Base-by-base conservation (phyloP, 306 rosid genomes). In the Prunus davidiana region DNA sequence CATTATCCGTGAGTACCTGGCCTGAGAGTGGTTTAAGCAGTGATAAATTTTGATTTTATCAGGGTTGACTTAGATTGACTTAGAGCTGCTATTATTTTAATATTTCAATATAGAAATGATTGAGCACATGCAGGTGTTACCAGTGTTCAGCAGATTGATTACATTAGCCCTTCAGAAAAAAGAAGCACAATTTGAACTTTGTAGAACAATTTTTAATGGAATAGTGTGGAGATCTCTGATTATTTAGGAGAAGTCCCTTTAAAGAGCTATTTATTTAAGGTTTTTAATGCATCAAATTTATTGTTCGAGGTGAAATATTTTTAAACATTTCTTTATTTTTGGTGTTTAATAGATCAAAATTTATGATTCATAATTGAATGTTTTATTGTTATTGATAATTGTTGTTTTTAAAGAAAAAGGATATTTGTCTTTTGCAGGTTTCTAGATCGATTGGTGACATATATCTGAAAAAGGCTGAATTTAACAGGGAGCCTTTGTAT, bases 391-490 rank as follows among this genome's bases (percentile, higher is more conserved):
- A 24, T 47, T 22, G 14, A 57, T 57, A 57, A n/a, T 56, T 14
- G 24, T 15, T 28, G 22, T 47, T 62, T 19, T 49, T 16, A 15
- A 20, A 63, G 18, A 15, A 27, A 15, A n/a, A 13, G 0, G 8
- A 14, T 28, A 50, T 49, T 30, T 67, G 52, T 56, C 61, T 52
- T 62, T 80, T 74, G 82, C 93, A 93, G 98, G 30, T 93, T 67
- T 93, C 96, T 57, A 88, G 96, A 79, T 90, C 96, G 22, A 89
- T 93, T 52, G 98, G 98, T 62, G 98, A 93, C 22, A 83, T 80
- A 45, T 93, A 93, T 84, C 85, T 93, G 64, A 93, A 93, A 80
- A 90, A 81, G 84, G 85, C 97, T 2, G 96, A 93, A 76, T 93
- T 90, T 81, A 93, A 93, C 88, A 83, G 86, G 86, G 90, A 82